Evolutionary conservation across 2,329 filamentous ascomycete genomes (phyloP), one percentile per base, ranked within the genome.

Genomic region (Incumbomyces delicatus): DNA sequence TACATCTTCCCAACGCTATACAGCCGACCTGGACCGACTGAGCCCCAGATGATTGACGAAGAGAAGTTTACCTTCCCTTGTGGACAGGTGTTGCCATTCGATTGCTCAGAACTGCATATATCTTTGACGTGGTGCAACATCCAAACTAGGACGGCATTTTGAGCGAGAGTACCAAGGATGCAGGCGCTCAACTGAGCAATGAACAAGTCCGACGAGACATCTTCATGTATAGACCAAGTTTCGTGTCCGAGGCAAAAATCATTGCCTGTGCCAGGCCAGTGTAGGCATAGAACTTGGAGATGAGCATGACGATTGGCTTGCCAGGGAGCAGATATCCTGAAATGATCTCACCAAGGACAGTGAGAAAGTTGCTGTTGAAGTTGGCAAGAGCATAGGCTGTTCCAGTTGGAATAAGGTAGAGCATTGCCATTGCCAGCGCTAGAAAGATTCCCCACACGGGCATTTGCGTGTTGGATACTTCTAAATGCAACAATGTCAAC

Each of bases 141-240:
- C 60, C 63, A 68, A 22, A 63, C 49, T 7, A 61, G 58, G 10
- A 67, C 64, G 1, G 61, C 63, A 0, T 57, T 58, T 22, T 73
- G 70, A 0, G 68, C 68, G 1, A 74, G 58, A 3, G 68, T 67
- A 4, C 69, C 71, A 2, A 73, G 60, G 33, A 74, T 61, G 10
- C 70, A 72, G 30, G 71, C 72, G 11, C 70, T 51, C 2, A 68
- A 66, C 56, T 76, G 73, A 6, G 66, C 68, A 30, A 66, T 63
- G 57, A 76, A 75, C 2, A 71, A 61, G 67, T 70, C 3, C 66
- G 63, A 0, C 68, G 69, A 0, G 72, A 66, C 35, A 75, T 69
- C 54, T 76, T 74, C 46, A 73, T 59, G 57, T 75, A 74, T 47
- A 73, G 71, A 1, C 65, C 72, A 31, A 75, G 58, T 57, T 75